Evolutionary conservation across 2,329 filamentous ascomycete species (phyloP).

Genomic region (Zymoseptoria crescenta): DNA sequence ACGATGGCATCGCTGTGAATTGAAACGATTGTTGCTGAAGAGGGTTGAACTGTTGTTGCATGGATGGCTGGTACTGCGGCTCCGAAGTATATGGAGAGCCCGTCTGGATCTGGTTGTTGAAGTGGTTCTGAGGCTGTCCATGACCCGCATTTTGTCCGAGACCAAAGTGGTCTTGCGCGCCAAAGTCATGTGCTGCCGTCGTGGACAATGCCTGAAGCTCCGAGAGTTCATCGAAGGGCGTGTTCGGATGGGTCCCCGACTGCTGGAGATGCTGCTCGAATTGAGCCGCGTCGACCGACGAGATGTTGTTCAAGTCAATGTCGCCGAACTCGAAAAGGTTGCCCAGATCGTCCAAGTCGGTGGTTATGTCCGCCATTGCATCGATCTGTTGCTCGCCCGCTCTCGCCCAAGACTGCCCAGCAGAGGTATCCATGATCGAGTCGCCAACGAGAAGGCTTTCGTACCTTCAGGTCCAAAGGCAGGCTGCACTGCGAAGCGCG

Average conservation of each 20-base stretch:
- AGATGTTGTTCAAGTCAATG: conserved; percentile 26
- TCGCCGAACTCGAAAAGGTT: conserved; percentile 37
- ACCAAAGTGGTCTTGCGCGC: conserved; percentile 20
- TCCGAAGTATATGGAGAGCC: conserved; percentile 16
- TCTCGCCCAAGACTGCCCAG: conserved; percentile 32
- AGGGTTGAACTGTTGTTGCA: conserved; percentile 19
- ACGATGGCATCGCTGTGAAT: conserved; percentile 34
- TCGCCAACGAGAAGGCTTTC: neutral
- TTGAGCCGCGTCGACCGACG: conserved; percentile 14
- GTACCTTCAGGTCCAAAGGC: neutral
- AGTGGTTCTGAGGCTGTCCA: conserved; percentile 2
- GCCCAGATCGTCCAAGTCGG: conserved; percentile 36
- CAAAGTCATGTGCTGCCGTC: conserved; percentile 27
- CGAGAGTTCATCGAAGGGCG: conserved; percentile 24
- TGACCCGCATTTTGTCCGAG: conserved; percentile 13
- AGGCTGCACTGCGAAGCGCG: neutral
- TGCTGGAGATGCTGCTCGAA: conserved; percentile 21
- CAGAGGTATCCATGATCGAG: conserved; percentile 21
- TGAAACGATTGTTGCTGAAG: conserved; percentile 28
- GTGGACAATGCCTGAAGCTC: conserved; percentile 15
- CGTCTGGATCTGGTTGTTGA: conserved; percentile 9
- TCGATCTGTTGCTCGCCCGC: conserved; percentile 31
- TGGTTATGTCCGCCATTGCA: conserved; percentile 32
- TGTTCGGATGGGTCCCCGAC: conserved; percentile 21
- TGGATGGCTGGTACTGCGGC: conserved; percentile 20